A percentile compares a stretch with the other conserved stretches of the same genome.
phyloP scores from a whole-genome alignment of 352 stramenopile genomes.

The Chrysophaeum taylorii region DNA sequence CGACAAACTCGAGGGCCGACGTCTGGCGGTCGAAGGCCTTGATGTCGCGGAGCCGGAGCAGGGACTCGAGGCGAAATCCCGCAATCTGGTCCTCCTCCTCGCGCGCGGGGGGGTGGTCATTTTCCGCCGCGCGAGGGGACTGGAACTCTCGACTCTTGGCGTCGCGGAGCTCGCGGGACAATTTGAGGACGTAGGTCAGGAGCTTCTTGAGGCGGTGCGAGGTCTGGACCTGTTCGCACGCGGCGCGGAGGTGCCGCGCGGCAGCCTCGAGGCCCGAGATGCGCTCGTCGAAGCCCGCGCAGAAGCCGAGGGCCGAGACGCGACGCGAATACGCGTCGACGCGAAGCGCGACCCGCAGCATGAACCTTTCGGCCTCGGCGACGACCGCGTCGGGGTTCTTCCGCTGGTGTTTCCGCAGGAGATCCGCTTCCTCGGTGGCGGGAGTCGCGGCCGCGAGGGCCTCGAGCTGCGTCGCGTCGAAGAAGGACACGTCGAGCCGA shows the following conservation, averaged over 20 bases:
- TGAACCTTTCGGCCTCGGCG: conserved; percentile 12
- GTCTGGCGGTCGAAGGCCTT: conserved; percentile 40
- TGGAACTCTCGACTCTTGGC: background rate
- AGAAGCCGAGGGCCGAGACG: background rate
- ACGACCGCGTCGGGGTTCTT: background rate
- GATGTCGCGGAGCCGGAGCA: background rate
- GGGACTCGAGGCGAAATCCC: background rate
- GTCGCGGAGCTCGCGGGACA: background rate
- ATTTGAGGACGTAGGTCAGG: conserved; percentile 6
- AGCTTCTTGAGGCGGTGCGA: background rate
- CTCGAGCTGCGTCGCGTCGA: background rate
- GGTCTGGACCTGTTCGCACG: background rate
- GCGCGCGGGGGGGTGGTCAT: too few species aligned
- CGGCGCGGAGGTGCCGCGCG: background rate
- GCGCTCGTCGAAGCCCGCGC: background rate
- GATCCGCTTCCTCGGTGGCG: background rate
- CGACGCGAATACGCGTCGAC: background rate
- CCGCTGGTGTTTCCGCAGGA: background rate
- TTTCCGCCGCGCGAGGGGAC: background rate
- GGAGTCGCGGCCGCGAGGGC: background rate
- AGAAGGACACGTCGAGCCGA: background rate
- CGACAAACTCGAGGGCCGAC: conserved; percentile 36
- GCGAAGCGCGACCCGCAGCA: background rate
- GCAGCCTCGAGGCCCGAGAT: background rate
- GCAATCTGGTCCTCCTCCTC: background rate